phyloP scores from a whole-genome alignment of 2,329 filamentous ascomycete genomes.

The Pseudogymnoascus pannorum region DNA sequence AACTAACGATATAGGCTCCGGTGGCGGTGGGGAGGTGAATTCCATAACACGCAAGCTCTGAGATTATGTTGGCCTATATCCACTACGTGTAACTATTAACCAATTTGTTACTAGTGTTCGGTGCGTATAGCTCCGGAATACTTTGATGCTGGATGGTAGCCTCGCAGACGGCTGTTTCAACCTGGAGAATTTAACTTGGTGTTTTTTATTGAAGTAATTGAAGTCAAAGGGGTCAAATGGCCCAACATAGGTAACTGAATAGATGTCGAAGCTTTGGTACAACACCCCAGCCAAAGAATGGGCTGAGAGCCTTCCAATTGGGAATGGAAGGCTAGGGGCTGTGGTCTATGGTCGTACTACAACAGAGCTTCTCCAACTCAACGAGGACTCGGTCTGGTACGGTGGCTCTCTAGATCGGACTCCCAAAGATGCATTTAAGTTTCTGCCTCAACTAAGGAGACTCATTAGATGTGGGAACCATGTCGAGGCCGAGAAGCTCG shows the following conservation, averaged over 20 bases:
- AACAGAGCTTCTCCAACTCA: conserved; percentile 38
- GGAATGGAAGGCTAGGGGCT: conserved; percentile 38
- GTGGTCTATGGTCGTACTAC: conserved; percentile 40
- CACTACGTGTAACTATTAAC: neutral
- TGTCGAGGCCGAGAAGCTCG: conserved; percentile 35
- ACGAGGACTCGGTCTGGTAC: conserved; percentile 43
- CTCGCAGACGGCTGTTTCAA: neutral
- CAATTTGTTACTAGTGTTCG: neutral
- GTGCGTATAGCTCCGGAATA: neutral
- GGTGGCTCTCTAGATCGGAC: conserved; percentile 38
- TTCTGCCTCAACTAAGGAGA: conserved; percentile 34
- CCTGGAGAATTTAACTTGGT: neutral
- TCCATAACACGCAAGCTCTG: neutral
- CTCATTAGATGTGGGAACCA: conserved; percentile 35
- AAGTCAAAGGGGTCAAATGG: neutral
- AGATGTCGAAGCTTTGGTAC: conserved; percentile 23
- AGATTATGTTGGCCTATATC: neutral
- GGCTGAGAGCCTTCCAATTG: conserved; percentile 37
- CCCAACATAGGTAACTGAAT: neutral
- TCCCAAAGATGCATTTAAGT: conserved; percentile 31
- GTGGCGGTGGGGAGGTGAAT: neutral
- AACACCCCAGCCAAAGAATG: conserved; percentile 26
- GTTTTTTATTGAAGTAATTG: neutral
- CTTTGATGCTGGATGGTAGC: neutral
- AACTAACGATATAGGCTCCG: neutral